Evolutionary conservation across 768 basidiomycete species (phyloP).

Genomic region (Naganishia vishniacii): DNA sequence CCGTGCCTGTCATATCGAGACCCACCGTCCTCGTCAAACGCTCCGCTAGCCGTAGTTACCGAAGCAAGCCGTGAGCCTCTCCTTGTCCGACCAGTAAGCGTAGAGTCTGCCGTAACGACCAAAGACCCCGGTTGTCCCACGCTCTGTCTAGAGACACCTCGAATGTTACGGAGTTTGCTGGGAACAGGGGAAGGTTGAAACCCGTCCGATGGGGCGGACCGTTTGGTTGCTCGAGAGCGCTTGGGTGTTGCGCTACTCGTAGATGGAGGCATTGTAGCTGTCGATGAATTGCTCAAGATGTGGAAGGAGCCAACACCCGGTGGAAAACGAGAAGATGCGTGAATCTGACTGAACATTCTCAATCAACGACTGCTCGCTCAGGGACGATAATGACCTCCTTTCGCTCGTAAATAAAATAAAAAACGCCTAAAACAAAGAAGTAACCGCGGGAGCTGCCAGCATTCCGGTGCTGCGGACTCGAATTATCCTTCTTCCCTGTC

Average conservation of each 20-base stretch:
- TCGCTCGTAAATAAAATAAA: no score
- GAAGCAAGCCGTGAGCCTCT: slow-evolving; percentile 5
- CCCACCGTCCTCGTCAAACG: not conserved
- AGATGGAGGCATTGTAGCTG: not conserved
- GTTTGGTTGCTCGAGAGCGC: not conserved
- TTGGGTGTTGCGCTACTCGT: not conserved
- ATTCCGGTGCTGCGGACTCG: no score
- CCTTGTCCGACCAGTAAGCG: not conserved
- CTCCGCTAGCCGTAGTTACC: not conserved
- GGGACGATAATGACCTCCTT: no score
- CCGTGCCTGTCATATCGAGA: not conserved
- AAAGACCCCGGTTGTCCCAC: not conserved
- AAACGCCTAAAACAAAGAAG: no score
- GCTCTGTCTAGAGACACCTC: not conserved
- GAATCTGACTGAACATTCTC: no score
- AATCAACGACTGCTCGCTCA: no score
- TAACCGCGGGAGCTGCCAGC: no score
- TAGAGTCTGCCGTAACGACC: not conserved
- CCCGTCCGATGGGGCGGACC: not conserved
- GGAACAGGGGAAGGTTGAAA: slow-evolving; percentile 3
- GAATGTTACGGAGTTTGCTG: slow-evolving; percentile 4
- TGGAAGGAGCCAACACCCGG: no score
- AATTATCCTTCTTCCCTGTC: no score
- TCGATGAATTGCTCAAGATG: not conserved
- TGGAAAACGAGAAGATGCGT: no score